Evolutionary conservation across 2,329 filamentous ascomycete genomes (phyloP).

Genomic region (Emergomyces orientalis): DNA sequence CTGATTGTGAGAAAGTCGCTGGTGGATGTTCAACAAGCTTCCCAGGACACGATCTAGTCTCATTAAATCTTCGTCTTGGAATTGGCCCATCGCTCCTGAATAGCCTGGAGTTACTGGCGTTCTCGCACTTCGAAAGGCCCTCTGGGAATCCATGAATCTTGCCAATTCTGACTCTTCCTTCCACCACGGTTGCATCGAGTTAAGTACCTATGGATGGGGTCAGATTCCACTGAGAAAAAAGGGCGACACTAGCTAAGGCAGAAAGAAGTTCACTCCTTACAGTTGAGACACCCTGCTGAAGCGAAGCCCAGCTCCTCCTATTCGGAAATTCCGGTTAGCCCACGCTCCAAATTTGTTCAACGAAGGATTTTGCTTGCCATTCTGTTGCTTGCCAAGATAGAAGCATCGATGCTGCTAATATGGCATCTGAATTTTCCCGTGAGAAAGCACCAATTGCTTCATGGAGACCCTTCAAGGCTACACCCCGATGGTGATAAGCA

Average conservation of each 20-base stretch:
- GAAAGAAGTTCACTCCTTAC: conserved; percentile 44
- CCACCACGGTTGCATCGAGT: conserved; percentile 78
- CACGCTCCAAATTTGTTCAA: conserved; percentile 13
- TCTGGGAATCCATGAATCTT: conserved; percentile 34
- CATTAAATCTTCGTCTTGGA: conserved; percentile 57
- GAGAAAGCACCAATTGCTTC: conserved; percentile 80
- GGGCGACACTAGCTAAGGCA: neutral
- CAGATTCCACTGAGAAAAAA: conserved; percentile 17
- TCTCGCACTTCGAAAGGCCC: conserved; percentile 29
- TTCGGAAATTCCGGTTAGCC: conserved; percentile 28
- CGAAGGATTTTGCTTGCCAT: conserved; percentile 56
- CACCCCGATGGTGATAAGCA: conserved; percentile 77
- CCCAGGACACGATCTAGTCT: conserved; percentile 58
- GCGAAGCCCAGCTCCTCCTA: conserved; percentile 84
- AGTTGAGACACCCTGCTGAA: conserved; percentile 84
- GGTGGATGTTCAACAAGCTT: conserved; percentile 50
- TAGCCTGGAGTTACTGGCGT: conserved; percentile 27
- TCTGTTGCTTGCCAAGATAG: conserved; percentile 94
- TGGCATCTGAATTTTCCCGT: conserved; percentile 76
- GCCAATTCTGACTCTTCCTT: conserved; percentile 68
- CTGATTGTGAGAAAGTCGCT: conserved; percentile 57
- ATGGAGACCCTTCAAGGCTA: conserved; percentile 78
- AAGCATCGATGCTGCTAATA: conserved; percentile 81
- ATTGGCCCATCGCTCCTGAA: conserved; percentile 19
- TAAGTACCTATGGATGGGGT: conserved; percentile 56